Evolutionary conservation across 495 filamentous ascomycete genomes (phyloP).

Genomic region (Penicillium roqueforti): DNA sequence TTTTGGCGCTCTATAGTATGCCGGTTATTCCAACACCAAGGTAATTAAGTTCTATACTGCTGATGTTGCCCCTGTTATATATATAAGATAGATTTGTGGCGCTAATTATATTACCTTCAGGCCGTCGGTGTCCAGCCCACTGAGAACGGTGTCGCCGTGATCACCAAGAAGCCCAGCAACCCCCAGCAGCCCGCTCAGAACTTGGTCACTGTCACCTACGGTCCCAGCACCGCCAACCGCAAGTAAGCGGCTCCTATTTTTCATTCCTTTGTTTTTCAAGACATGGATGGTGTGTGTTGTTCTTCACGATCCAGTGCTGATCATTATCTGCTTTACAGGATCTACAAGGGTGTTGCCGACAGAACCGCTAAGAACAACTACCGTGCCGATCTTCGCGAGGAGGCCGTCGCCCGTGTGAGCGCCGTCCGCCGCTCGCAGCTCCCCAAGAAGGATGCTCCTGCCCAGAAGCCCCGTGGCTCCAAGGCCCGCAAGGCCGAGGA

Average conservation of each 20-base stretch:
- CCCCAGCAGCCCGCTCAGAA: conserved; percentile 63
- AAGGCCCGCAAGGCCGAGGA: conserved; percentile 74
- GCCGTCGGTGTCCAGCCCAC: conserved; percentile 70
- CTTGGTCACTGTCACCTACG: conserved; percentile 60
- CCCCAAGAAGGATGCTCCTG: conserved; percentile 68
- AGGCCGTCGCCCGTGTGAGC: conserved; percentile 82
- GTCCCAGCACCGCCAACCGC: conserved; percentile 62
- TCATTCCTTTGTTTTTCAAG: neutral
- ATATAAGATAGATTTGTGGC: conserved; percentile 1
- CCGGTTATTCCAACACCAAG: conserved; percentile 89
- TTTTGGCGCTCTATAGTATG: conserved; percentile 53
- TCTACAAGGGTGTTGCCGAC: conserved; percentile 79
- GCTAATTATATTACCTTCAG: conserved; percentile 39
- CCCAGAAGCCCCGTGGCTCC: conserved; percentile 69
- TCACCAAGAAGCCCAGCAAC: conserved; percentile 75
- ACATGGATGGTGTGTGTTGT: neutral
- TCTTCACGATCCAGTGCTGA: conserved; percentile 13
- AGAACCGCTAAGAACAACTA: conserved; percentile 76
- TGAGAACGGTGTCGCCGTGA: conserved; percentile 67
- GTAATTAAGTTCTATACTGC: conserved; percentile 45
- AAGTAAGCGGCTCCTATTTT: conserved; percentile 55
- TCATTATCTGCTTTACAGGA: conserved; percentile 48
- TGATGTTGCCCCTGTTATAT: neutral
- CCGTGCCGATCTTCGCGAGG: conserved; percentile 80
- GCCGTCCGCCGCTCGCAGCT: conserved; percentile 77